Evolutionary conservation across 192 early-diverging fungal genomes (phyloP).

Genomic region (Coemansia sp.): DNA sequence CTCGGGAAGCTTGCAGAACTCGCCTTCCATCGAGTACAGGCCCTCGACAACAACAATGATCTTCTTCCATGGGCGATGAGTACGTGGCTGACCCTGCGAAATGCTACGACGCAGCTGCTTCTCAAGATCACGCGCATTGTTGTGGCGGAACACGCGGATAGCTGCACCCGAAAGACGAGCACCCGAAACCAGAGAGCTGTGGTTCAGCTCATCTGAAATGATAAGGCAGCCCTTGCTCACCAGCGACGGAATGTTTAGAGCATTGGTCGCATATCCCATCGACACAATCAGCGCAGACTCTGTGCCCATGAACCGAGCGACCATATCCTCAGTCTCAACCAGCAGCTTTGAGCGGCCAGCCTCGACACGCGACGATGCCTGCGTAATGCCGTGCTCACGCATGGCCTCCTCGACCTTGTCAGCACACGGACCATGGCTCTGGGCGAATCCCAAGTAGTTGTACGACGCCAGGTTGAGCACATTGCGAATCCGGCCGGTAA

Average conservation of each 20-base stretch:
- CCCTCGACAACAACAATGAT: constrained; percentile 96
- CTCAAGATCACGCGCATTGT: constrained; percentile 80
- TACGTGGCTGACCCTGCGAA: constrained; percentile 93
- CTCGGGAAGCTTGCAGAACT: constrained; percentile 83
- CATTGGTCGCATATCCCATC: constrained; percentile 98
- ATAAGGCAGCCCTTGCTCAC: constrained; percentile 84
- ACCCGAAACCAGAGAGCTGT: constrained; percentile 91
- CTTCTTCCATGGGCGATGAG: constrained; percentile 98
- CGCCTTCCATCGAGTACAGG: constrained; percentile 97
- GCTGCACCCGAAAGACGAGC: constrained; percentile 87
- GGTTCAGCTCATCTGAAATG: constrained; percentile 95
- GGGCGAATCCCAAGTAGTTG: constrained; percentile 98
- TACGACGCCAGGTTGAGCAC: constrained; percentile 93
- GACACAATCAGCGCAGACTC: constrained; percentile 84
- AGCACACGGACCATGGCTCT: constrained; percentile 88
- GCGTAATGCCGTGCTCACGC: constrained; percentile 68
- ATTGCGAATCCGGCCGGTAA: constrained; percentile 78
- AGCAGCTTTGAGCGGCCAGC: constrained; percentile 71
- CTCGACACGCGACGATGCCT: constrained; percentile 69
- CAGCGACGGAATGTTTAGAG: constrained; percentile 87
- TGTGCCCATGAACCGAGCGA: constrained; percentile 87
- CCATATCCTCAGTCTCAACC: constrained; percentile 75
- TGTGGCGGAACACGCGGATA: constrained; percentile 94
- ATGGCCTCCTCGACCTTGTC: constrained; percentile 85
- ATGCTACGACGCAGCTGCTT: constrained; percentile 80